Evolutionary conservation across 1,284 basidiomycete species (phyloP), one percentile per base, ranked within the genome.

Genomic region (Sporisorium iseilematis-ciliati): DNA sequence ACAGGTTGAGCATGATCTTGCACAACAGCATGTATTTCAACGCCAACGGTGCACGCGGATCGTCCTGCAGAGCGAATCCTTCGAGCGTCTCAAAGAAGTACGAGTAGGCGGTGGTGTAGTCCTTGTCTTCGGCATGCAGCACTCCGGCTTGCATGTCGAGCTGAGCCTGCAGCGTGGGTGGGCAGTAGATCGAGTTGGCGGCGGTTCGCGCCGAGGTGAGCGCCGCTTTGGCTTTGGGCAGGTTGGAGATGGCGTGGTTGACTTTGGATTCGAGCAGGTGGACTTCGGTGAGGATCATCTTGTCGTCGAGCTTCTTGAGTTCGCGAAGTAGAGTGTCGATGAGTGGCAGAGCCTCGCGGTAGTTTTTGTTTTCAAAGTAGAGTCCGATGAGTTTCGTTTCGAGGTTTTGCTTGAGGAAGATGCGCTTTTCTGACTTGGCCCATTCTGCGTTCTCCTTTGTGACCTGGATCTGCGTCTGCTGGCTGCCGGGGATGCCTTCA

Each of bases 41-140:
- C 11, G 94, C 94, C 4, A 90, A 89, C n/a, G 96, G 88, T 0
- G 95, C 90, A 79, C 77, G 87, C 25, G 85, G 76, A 65, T 89
- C 87, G 53, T 89, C 88, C 31, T 88, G 86, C 40, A 87, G 84
- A 2, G 92, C 91, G 71, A 93, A 92, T 1, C 93, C 94, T 80
- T 99, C 96, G 76, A 98, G 96, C 2, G 94, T 92, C 86, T 99
- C 96, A 79, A 94, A 95, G 87, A 98, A 98, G 88, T 99, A 99
- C 0, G 94, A 96, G 86, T 97, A 97, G 14, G 86, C 96, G 0
- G 95, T 99, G 66, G 91, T 95, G 86, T 97, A 98, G 86, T 99
- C 96, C 84, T 97, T 97, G 85, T 98, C 96, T 78, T 98, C 95
- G 0, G 96, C 95, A 80, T 97, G 94, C 16, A 98, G 88, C 29